Evolutionary conservation across 805 yeast genomes (phyloP).

Genomic region (Blastobotrys attinorum): DNA sequence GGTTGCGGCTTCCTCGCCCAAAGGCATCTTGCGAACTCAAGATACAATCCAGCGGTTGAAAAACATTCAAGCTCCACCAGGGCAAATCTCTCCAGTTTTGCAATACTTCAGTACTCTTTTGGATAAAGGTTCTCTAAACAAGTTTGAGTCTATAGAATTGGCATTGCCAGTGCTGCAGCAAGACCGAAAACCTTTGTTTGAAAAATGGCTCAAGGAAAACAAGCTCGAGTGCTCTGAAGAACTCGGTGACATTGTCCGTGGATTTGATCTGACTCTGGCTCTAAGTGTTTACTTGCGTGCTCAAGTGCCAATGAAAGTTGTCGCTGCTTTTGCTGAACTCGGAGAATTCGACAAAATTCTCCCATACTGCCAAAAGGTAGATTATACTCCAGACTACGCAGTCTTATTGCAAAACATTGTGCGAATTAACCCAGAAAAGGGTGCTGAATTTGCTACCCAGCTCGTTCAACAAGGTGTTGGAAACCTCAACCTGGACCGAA

Average conservation of each 20-base stretch:
- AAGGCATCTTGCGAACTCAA: slow-evolving; percentile 72
- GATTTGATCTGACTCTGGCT: slow-evolving; percentile 77
- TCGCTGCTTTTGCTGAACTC: slow-evolving; percentile 83
- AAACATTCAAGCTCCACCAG: slow-evolving; percentile 84
- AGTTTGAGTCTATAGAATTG: slow-evolving; percentile 87
- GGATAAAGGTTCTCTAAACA: slow-evolving; percentile 88
- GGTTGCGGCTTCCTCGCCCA: slow-evolving; percentile 91
- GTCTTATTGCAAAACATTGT: slow-evolving; percentile 84
- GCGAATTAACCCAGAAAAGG: slow-evolving; percentile 94
- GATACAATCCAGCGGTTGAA: slow-evolving; percentile 91
- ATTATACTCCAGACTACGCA: slow-evolving; percentile 83
- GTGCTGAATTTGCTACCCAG: slow-evolving; percentile 92
- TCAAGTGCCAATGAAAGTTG: slow-evolving; percentile 78
- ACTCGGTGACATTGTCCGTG: slow-evolving; percentile 91
- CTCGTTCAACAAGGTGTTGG: slow-evolving; percentile 57
- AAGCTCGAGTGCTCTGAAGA: slow-evolving; percentile 94
- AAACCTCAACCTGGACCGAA: slow-evolving; percentile 68
- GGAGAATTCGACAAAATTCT: slow-evolving; percentile 94
- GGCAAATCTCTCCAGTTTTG: slow-evolving; percentile 88
- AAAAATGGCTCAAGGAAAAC: slow-evolving; percentile 94
- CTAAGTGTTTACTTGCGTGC: slow-evolving; percentile 86
- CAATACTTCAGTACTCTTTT: slow-evolving; percentile 86
- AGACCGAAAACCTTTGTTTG: slow-evolving; percentile 86
- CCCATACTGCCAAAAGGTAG: slow-evolving; percentile 87
- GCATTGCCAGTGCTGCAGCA: slow-evolving; percentile 94